phyloP scores from a whole-genome alignment of 2,329 filamentous ascomycete genomes.

The Aspergillus fischeri region DNA sequence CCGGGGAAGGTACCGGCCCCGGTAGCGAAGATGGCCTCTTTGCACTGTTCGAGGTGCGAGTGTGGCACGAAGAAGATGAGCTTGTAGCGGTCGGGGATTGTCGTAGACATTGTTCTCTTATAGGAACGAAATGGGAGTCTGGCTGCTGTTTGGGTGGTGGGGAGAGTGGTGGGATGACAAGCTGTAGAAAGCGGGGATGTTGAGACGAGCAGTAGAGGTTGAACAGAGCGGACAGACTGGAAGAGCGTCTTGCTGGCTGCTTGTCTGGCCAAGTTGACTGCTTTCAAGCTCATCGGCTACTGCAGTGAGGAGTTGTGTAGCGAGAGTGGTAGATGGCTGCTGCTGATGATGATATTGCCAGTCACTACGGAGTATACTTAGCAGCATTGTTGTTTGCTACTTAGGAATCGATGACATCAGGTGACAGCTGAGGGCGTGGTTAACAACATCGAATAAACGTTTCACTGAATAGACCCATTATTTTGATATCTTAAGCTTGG shows the following conservation, averaged over 20 bases:
- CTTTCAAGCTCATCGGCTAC: neutral
- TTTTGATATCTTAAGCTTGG: neutral
- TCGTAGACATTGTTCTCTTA: slow-evolving; percentile 21
- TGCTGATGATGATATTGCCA: neutral
- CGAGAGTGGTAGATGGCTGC: neutral
- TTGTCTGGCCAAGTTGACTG: neutral
- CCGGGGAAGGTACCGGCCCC: slow-evolving; percentile 41
- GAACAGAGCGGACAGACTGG: neutral
- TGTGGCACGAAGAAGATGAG: slow-evolving; percentile 44
- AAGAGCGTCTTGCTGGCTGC: neutral
- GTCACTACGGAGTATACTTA: neutral
- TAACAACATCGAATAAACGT: neutral
- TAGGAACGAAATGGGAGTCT: neutral
- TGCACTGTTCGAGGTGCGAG: slow-evolving; percentile 36
- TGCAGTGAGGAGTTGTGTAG: neutral
- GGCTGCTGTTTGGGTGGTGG: neutral
- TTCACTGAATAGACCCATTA: neutral
- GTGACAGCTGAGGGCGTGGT: neutral
- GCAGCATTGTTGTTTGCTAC: neutral
- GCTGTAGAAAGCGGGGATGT: neutral
- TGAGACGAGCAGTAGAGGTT: neutral
- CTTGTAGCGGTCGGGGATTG: slow-evolving; percentile 33
- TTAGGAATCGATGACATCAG: neutral
- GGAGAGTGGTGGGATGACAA: neutral
- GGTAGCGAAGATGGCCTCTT: slow-evolving; percentile 40